These are phyloP conservation scores for Plasmodium gonderi DNA, from an alignment of 169 alveolate species.

Conservation along the genomic window DNA sequence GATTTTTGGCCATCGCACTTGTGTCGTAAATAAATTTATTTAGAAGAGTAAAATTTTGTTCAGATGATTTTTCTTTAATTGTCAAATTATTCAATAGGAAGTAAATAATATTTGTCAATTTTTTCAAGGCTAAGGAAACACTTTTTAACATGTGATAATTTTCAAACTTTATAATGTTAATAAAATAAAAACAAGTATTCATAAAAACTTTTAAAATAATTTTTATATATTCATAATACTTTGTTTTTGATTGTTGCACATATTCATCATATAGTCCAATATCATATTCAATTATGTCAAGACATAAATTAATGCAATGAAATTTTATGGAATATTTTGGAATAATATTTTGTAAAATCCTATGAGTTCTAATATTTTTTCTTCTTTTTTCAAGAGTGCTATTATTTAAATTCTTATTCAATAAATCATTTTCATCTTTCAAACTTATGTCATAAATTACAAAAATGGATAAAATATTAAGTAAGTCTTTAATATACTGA, in stretches of 20 bases:
- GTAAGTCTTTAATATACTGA: constrained; percentile 32
- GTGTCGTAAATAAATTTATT: neutral
- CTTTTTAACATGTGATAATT: constrained; percentile 41
- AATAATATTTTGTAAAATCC: constrained; percentile 60
- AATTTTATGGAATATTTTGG: constrained; percentile 63
- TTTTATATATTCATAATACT: constrained; percentile 56
- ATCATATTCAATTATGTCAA: constrained; percentile 67
- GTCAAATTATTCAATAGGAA: constrained; percentile 31
- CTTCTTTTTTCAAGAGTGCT: neutral
- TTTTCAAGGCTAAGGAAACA: constrained; percentile 68
- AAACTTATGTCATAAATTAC: constrained; percentile 50
- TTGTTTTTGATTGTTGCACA: constrained; percentile 57
- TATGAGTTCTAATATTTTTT: constrained; percentile 53
- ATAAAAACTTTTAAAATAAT: constrained; percentile 46
- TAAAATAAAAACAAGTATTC: constrained; percentile 59
- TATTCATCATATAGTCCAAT: constrained; percentile 63
- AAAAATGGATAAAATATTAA: constrained; percentile 50
- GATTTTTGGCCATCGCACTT: neutral
- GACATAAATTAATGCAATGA: constrained; percentile 58
- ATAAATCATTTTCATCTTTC: constrained; percentile 54
- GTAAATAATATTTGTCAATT: constrained; percentile 34
- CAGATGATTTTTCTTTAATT: constrained; percentile 23
- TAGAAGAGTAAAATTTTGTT: neutral
- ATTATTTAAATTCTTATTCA: constrained; percentile 3
- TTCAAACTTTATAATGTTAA: constrained; percentile 48